phyloP scores from a whole-genome alignment of 441 rosid genomes.

The Corymbia citriodora region DNA sequence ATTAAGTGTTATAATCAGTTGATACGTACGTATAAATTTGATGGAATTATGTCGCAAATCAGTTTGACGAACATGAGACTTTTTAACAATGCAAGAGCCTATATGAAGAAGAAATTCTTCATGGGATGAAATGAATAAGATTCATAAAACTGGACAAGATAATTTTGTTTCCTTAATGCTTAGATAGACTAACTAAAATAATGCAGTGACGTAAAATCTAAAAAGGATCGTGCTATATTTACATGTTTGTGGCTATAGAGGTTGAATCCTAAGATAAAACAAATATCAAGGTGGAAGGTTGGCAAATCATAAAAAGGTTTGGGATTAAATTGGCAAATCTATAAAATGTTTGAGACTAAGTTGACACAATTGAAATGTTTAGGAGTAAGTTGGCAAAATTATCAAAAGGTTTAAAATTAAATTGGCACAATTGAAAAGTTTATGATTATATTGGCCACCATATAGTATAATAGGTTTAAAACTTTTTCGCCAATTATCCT shows the following conservation, averaged over 20 bases:
- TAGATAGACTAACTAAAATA: neutral
- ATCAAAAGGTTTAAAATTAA: too few relatives aligned
- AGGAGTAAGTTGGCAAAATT: too few relatives aligned
- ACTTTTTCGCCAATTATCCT: too few relatives aligned
- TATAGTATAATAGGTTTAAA: rapidly evolving
- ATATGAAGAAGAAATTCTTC: too few relatives aligned
- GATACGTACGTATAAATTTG: too few relatives aligned
- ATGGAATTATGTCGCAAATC: too few relatives aligned
- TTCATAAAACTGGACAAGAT: neutral
- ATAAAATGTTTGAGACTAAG: too few relatives aligned
- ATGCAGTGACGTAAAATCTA: neutral
- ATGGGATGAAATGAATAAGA: neutral
- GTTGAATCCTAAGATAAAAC: neutral
- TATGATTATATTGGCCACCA: rapidly evolving
- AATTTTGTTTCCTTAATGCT: neutral
- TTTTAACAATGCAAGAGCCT: neutral
- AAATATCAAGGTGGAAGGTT: neutral
- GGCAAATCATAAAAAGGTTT: too few relatives aligned
- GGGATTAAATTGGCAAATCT: too few relatives aligned
- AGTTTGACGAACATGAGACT: neutral
- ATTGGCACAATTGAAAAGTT: too few relatives aligned
- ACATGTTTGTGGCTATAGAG: neutral
- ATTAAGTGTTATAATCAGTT: too few relatives aligned
- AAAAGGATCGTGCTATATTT: neutral
- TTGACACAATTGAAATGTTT: too few relatives aligned